Evolutionary conservation across 192 early-diverging fungal species (phyloP).

Genomic region (Glomus cerebriforme): DNA sequence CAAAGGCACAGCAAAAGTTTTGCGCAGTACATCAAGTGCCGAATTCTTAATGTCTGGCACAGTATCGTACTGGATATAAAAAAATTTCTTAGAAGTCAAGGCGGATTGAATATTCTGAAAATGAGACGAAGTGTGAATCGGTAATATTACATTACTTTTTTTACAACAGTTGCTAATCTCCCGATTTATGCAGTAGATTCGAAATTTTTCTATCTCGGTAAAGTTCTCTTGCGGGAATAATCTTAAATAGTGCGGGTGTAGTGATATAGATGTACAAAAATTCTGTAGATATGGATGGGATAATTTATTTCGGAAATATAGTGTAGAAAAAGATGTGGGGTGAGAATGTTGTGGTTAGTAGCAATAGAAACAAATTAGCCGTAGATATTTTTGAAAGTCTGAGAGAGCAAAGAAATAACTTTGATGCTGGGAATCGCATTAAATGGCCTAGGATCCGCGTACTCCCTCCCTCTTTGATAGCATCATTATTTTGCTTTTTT

Average conservation of each 20-base stretch:
- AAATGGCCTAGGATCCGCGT: too few relatives aligned
- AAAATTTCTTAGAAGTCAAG: neutral
- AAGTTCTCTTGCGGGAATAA: neutral
- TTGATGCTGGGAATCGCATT: neutral
- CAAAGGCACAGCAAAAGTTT: too few relatives aligned
- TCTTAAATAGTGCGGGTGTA: neutral
- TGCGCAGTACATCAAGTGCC: too few relatives aligned
- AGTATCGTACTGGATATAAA: neutral
- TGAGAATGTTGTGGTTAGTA: neutral
- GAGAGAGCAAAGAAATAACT: neutral
- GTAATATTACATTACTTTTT: neutral
- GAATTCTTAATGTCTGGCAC: neutral
- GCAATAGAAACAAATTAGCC: too few relatives aligned
- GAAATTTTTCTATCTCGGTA: neutral
- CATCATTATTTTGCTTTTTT: too few relatives aligned
- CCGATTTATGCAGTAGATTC: neutral
- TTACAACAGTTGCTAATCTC: neutral
- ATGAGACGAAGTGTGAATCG: constrained; percentile 2
- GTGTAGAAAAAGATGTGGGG: too few relatives aligned
- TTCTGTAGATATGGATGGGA: too few relatives aligned
- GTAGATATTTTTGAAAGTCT: neutral
- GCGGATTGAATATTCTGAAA: neutral
- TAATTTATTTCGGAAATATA: too few relatives aligned
- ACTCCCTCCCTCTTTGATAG: too few relatives aligned
- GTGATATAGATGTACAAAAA: too few relatives aligned